phyloP scores from a whole-genome alignment of 805 yeast species.

The Isabelozyma pseudorhagii region DNA sequence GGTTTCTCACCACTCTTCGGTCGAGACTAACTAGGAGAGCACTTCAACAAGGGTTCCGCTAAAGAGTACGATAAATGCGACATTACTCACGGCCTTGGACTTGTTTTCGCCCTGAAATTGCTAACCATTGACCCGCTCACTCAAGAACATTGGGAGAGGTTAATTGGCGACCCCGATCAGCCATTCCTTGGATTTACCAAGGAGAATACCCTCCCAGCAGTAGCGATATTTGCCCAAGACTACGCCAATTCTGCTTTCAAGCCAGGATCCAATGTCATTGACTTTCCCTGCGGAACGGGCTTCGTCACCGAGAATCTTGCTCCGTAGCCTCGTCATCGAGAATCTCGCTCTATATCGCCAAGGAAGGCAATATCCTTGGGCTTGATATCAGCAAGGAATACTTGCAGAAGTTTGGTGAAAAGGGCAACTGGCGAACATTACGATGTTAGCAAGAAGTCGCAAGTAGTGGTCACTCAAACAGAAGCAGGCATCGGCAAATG shows the following conservation, averaged over 20 bases:
- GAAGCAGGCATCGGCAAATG: slow-evolving; percentile 16
- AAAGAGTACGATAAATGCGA: slow-evolving; percentile 20
- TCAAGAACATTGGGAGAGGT: slow-evolving; percentile 5
- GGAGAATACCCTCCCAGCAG: slow-evolving; percentile 9
- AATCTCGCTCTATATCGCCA: slow-evolving; percentile 23
- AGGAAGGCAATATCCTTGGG: slow-evolving; percentile 20
- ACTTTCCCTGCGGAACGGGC: slow-evolving; percentile 47
- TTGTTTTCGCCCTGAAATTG: slow-evolving; percentile 16
- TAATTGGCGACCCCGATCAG: slow-evolving; percentile 12
- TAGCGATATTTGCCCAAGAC: slow-evolving; percentile 1
- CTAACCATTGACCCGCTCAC: slow-evolving; percentile 15
- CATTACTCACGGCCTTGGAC: slow-evolving; percentile 11
- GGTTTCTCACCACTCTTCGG: slow-evolving; percentile 8
- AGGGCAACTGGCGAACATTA: slow-evolving; percentile 3
- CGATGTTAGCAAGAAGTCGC: slow-evolving; percentile 6
- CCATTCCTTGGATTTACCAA: slow-evolving; percentile 7
- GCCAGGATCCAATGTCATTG: slow-evolving; percentile 24
- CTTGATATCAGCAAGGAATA: slow-evolving; percentile 32
- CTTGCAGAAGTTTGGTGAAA: slow-evolving; percentile 11
- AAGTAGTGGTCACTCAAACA: slow-evolving; percentile 22
- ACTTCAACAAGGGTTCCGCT: slow-evolving; percentile 13
- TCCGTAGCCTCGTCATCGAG: slow-evolving; percentile 30
- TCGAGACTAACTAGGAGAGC: slow-evolving; percentile 17
- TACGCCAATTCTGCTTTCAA: slow-evolving; percentile 12
- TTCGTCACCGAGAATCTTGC: slow-evolving; percentile 27